Evolutionary conservation across 2,329 filamentous ascomycete genomes (phyloP).

Genomic region (Neofusicoccum cordaticola): DNA sequence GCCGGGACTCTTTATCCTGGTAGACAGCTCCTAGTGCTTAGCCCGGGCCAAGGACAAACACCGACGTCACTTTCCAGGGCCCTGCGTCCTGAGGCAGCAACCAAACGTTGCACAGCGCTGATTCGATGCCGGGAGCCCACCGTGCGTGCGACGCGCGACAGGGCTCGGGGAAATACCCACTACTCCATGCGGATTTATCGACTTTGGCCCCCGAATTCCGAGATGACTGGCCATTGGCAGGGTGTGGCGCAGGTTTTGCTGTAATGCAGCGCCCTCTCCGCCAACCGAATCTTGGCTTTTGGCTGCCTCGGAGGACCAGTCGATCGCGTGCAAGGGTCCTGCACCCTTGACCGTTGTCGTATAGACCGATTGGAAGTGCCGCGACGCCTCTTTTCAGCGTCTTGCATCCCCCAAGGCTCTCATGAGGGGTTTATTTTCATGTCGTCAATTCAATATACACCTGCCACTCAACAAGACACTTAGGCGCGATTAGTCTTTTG

Average conservation of each 20-base stretch:
- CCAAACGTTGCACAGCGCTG: neutral
- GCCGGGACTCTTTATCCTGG: neutral
- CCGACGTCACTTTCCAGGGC: neutral
- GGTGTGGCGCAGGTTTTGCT: constrained; percentile 6
- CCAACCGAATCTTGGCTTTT: neutral
- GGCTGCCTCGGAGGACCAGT: neutral
- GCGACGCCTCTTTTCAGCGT: constrained; percentile 12
- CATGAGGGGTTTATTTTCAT: constrained; percentile 9
- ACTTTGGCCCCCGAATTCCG: neutral
- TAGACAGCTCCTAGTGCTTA: constrained; percentile 6
- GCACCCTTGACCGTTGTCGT: constrained; percentile 2
- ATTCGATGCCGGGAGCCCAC: neutral
- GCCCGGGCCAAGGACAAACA: neutral
- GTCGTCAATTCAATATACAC: constrained; percentile 11
- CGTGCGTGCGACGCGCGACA: neutral
- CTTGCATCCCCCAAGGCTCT: constrained; percentile 1
- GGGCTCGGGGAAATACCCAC: neutral
- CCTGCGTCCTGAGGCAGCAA: neutral
- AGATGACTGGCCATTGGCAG: constrained; percentile 5
- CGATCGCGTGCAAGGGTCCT: constrained; percentile 6
- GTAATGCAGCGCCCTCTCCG: neutral
- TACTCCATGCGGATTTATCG: neutral
- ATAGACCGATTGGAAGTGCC: constrained; percentile 2
- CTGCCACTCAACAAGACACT: constrained; percentile 1
- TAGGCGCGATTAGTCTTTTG: constrained; percentile 1